Evolutionary conservation across 2,329 filamentous ascomycete species (phyloP).

Genomic region (Thermothelomyces thermophilus): DNA sequence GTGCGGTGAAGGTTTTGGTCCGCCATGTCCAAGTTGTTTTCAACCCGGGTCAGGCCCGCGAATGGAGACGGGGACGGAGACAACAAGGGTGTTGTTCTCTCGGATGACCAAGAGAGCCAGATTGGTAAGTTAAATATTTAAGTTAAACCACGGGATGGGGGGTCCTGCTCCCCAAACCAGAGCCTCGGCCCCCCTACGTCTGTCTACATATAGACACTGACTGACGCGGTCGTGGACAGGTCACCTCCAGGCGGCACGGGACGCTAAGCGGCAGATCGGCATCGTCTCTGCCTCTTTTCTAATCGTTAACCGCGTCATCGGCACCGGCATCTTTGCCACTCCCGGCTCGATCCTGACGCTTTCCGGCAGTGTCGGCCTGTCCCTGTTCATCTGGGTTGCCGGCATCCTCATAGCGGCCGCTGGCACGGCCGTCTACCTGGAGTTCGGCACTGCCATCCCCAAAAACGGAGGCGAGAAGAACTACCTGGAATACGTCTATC

Average conservation of each 20-base stretch:
- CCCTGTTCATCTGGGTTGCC: constrained; percentile 56
- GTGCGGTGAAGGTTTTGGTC: too few relatives aligned
- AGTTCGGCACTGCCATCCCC: constrained; percentile 59
- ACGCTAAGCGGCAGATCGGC: constrained; percentile 50
- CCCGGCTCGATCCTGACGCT: constrained; percentile 51
- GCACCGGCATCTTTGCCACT: constrained; percentile 61
- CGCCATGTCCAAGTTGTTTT: too few relatives aligned
- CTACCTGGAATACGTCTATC: constrained; percentile 60
- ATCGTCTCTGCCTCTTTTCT: constrained; percentile 49
- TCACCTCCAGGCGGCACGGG: constrained; percentile 35
- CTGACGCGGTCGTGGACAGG: constrained; percentile 20
- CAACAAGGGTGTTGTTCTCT: too few relatives aligned
- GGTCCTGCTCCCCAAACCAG: too few relatives aligned
- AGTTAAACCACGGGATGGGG: too few relatives aligned
- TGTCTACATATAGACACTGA: too few relatives aligned
- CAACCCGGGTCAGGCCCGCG: too few relatives aligned
- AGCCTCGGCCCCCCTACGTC: too few relatives aligned
- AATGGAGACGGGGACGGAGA: too few relatives aligned
- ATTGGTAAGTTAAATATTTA: too few relatives aligned
- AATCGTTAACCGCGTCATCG: constrained; percentile 60
- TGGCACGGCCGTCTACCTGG: constrained; percentile 59
- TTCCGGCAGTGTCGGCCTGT: constrained; percentile 54
- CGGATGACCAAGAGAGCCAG: too few relatives aligned
- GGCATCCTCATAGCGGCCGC: constrained; percentile 56
- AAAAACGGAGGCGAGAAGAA: constrained; percentile 61